These are phyloP conservation scores for Arachis hypogaea DNA, from an alignment of 306 rosid species.

Conservation along the genomic window DNA sequence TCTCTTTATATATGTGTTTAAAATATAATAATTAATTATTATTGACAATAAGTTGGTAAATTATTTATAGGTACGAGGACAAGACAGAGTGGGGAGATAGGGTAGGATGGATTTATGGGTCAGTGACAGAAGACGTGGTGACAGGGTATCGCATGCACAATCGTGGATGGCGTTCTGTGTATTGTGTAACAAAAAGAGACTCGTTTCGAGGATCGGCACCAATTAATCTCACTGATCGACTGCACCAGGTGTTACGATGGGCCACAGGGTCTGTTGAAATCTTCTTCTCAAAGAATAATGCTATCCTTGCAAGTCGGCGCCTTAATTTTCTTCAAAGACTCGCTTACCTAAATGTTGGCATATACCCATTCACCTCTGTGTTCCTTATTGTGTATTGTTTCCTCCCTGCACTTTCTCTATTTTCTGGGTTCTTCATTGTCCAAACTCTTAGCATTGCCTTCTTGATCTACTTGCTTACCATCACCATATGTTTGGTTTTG, in stretches of 20 bases:
- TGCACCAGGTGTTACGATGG: slow-evolving; percentile 63
- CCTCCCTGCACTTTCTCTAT: slow-evolving; percentile 57
- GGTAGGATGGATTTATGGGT: slow-evolving; percentile 67
- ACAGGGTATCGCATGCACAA: slow-evolving; percentile 65
- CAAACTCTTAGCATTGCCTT: slow-evolving; percentile 46
- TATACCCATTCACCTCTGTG: slow-evolving; percentile 60
- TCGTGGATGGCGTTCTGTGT: slow-evolving; percentile 65
- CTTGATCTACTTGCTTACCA: slow-evolving; percentile 52
- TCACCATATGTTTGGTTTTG: slow-evolving; percentile 42
- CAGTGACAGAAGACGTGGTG: slow-evolving; percentile 63
- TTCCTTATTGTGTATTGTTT: slow-evolving; percentile 60
- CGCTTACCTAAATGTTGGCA: slow-evolving; percentile 56
- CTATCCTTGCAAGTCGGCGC: slow-evolving; percentile 42
- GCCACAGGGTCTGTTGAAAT: slow-evolving; percentile 67
- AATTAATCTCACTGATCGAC: slow-evolving; percentile 54
- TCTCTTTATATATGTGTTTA: too few relatives aligned
- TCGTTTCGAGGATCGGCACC: slow-evolving; percentile 62
- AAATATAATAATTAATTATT: too few relatives aligned
- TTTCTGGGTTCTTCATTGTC: slow-evolving; percentile 55
- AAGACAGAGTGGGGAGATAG: slow-evolving; percentile 68
- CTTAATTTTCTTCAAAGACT: slow-evolving; percentile 53
- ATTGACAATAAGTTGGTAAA: too few relatives aligned
- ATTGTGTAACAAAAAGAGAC: slow-evolving; percentile 58
- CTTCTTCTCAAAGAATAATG: slow-evolving; percentile 59
- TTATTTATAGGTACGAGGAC: slow-evolving; percentile 53